Conservation (phyloP, 2,329 filamentous ascomycete species). For the Talaromyces funiculosus region DNA sequence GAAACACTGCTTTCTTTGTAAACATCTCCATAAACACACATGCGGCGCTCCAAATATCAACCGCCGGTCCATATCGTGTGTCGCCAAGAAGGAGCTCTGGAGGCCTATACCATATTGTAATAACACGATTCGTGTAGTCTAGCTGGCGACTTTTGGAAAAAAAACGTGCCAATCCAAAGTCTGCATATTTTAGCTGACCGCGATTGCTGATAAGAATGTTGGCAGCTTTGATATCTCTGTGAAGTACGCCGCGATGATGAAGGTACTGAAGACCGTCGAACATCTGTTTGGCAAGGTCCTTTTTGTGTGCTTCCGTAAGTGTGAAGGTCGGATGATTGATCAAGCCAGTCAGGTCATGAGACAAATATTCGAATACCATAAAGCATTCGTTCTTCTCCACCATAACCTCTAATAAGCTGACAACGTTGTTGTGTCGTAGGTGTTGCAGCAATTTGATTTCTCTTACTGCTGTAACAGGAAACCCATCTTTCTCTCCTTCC, state of each 20-base stretch:
- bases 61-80: constrained; percentile 81
- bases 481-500: constrained; percentile 99
- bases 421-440: constrained; percentile 79
- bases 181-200: constrained; percentile 84
- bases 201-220: constrained; percentile 92
- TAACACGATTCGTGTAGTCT: constrained; percentile 97
- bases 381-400: constrained; percentile 98
- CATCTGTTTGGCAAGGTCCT: constrained; percentile 85
- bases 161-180: constrained; percentile 93
- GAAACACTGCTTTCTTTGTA: constrained; percentile 86
- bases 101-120: constrained; percentile 96
- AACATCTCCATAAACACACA: constrained; percentile 98
- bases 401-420: constrained; percentile 94
- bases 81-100: constrained; percentile 87
- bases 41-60: constrained; percentile 95
- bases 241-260: constrained; percentile 85
- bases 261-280: constrained; percentile 93
- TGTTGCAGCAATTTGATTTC: constrained; percentile 97
- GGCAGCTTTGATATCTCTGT: constrained; percentile 96
- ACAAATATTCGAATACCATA: constrained; percentile 98
- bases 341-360: constrained; percentile 89
- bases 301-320: constrained; percentile 78
- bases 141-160: constrained; percentile 87
- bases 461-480: constrained; percentile 91
- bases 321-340: constrained; percentile 92